Conservation (phyloP, 177 flowering plant genomes). For the Vitis hybrid region DNA sequence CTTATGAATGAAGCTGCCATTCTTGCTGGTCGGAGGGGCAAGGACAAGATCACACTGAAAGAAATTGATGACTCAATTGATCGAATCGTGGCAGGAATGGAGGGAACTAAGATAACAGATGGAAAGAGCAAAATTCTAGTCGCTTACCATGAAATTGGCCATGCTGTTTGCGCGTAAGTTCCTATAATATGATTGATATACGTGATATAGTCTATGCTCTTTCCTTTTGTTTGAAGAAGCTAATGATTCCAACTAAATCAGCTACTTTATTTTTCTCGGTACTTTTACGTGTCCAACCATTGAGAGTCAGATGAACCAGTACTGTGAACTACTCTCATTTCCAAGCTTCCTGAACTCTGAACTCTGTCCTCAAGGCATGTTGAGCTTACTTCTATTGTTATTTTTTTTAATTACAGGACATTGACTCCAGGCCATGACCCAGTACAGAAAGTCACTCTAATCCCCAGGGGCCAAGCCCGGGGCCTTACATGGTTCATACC, state of each 20-base stretch:
- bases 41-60: conserved; percentile 47
- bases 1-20: conserved; percentile 83
- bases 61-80: conserved; percentile 76
- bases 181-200: neutral
- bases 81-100: conserved; percentile 76
- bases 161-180: conserved; percentile 70
- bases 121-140: conserved; percentile 73
- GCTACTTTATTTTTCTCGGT: no score
- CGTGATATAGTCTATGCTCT: no score
- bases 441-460: conserved; percentile 67
- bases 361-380: neutral
- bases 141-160: conserved; percentile 80
- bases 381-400: neutral
- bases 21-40: conserved; percentile 77
- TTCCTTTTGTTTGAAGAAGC: no score
- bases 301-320: no score
- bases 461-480: conserved; percentile 74
- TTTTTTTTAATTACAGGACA: conserved; percentile 35
- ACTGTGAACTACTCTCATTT: no score
- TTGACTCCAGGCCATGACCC: conserved; percentile 71
- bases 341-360: neutral
- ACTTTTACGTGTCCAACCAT: no score
- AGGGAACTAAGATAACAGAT: conserved; percentile 75
- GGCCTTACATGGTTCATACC: conserved; percentile 81
- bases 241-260: no score